Conservation (phyloP, 139 green algal genomes). For the Edaphochlamys debaryana region DNA sequence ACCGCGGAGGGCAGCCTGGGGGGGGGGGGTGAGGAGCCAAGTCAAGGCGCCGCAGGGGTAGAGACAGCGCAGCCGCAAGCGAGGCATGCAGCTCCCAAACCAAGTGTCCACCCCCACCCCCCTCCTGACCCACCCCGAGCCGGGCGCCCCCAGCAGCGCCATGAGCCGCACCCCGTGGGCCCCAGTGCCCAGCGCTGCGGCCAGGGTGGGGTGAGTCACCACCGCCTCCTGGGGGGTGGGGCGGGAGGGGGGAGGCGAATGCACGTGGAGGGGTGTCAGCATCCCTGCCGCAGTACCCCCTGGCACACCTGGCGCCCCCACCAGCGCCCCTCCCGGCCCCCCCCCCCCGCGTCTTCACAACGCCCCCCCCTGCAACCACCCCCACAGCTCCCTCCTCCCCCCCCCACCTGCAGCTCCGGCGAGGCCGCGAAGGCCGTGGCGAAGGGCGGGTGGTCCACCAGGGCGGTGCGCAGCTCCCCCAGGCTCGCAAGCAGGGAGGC, state of each 20-base stretch:
- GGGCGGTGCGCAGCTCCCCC: neutral
- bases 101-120: neutral
- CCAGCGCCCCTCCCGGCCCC: too few relatives aligned
- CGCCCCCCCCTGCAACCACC: too few relatives aligned
- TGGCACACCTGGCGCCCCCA: too few relatives aligned
- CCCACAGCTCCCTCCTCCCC: neutral
- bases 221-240: neutral
- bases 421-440: neutral
- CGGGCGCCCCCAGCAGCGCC: neutral
- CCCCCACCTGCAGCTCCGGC: neutral
- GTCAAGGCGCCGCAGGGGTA: neutral
- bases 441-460: neutral
- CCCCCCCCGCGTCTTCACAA: too few relatives aligned
- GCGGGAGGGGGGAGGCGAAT: neutral
- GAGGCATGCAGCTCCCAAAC: too few relatives aligned
- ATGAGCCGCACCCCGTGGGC: neutral
- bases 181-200: neutral
- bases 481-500: neutral
- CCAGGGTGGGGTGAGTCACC: neutral
- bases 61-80: too few relatives aligned
- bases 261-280: too few relatives aligned
- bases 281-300: too few relatives aligned
- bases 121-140: neutral
- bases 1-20: neutral
- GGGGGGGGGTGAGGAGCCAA: neutral